Percentiles rank a stretch among this genome's conserved stretches.
Conservation (phyloP, 1,284 basidiomycete species). For the Kalmanozyma brasiliensis region DNA sequence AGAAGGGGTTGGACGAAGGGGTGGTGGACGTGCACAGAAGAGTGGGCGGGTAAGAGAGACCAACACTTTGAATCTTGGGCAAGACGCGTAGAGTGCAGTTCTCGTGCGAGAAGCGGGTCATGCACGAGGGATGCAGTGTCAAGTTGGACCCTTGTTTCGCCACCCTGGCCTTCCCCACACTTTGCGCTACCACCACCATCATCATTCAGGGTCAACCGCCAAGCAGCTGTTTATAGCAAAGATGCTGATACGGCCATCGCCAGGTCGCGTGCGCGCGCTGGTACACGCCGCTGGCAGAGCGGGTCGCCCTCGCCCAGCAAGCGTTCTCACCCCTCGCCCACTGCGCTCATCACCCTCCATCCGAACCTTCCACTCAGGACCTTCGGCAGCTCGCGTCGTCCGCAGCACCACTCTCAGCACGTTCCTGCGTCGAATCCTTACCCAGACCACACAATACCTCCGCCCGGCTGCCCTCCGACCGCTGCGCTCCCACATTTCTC, state of each 20-base stretch:
- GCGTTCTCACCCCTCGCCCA: slow-evolving; percentile 1
- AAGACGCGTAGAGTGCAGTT: too few relatives aligned
- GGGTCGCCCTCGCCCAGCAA: slow-evolving; percentile 9
- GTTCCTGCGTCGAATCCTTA: not conserved
- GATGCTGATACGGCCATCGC: slow-evolving; percentile 24
- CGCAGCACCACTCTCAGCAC: slow-evolving; percentile 1
- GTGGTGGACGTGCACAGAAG: not conserved
- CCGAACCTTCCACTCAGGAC: slow-evolving; percentile 2
- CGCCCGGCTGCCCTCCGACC: not conserved
- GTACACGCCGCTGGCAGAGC: slow-evolving; percentile 5
- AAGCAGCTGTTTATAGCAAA: not conserved
- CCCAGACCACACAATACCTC: not conserved
- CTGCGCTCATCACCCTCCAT: too few relatives aligned
- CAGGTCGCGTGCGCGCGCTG: slow-evolving; percentile 15
- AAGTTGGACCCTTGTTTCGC: slow-evolving; percentile 1
- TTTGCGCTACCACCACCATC: slow-evolving; percentile 3
- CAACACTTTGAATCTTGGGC: slow-evolving; percentile 32
- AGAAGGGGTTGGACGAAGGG: not conserved
- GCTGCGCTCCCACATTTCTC: not conserved
- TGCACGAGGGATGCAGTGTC: too few relatives aligned
- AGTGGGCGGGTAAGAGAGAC: slow-evolving; percentile 5
- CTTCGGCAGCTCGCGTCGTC: not conserved
- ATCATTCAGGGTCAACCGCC: slow-evolving; percentile 1
- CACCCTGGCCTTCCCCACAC: not conserved
- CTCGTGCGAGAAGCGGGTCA: too few relatives aligned